Evolutionary conservation across 2,329 filamentous ascomycete species (phyloP).

Genomic region (Cladophialophora yegresii): DNA sequence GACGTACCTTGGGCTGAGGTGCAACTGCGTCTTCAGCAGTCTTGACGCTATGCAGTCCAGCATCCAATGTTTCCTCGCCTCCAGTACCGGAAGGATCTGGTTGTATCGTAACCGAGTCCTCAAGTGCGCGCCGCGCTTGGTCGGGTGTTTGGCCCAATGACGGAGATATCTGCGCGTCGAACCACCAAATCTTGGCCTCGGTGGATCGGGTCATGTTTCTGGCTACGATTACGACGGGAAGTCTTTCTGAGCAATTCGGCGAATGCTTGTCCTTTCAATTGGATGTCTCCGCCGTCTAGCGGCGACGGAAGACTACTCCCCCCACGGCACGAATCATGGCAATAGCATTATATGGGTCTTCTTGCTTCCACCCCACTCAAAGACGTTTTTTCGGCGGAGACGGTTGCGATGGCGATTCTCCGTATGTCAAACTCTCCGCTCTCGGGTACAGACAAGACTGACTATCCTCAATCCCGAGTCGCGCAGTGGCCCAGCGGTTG

Average conservation of each 20-base stretch:
- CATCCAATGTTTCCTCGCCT: neutral
- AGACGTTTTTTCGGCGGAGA: neutral
- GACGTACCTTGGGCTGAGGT: neutral
- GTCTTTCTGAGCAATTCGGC: neutral
- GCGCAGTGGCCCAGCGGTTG: neutral
- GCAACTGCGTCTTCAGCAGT: neutral
- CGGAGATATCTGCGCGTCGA: neutral
- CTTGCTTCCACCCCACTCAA: neutral
- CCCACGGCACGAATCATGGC: neutral
- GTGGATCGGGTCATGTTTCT: neutral
- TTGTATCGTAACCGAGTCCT: neutral
- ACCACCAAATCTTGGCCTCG: neutral
- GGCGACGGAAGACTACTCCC: neutral
- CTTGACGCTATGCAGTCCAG: neutral
- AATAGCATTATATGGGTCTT: neutral
- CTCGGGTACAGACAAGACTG: neutral
- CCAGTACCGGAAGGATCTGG: neutral
- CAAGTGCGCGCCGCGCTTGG: neutral
- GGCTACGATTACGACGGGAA: neutral
- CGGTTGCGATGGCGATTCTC: neutral
- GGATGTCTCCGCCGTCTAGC: neutral
- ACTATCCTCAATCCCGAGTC: neutral
- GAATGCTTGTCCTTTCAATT: neutral
- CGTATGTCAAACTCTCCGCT: neutral
- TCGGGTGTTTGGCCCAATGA: neutral